A percentile compares a stretch with the other conserved stretches of the same genome.
Evolutionary conservation across 495 filamentous ascomycete genomes (phyloP).

Genomic region (Penicillium odoratum): DNA sequence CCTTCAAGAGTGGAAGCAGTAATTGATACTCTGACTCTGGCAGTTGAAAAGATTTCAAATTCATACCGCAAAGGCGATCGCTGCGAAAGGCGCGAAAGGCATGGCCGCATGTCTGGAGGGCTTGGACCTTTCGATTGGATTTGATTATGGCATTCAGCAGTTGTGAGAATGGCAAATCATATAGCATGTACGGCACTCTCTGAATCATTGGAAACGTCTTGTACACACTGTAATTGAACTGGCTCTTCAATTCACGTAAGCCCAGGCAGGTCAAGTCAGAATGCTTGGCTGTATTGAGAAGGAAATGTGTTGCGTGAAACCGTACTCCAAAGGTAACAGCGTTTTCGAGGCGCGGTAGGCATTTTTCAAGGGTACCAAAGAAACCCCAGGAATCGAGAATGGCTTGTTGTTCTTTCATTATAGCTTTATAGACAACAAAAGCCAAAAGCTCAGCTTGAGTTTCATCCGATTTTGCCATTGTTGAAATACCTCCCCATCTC

Average conservation of each 20-base stretch:
- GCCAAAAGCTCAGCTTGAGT: not conserved
- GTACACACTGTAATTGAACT: too few relatives aligned
- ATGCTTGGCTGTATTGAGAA: not conserved
- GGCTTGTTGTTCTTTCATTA: not conserved
- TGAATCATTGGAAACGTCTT: too few relatives aligned
- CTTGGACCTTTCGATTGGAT: not conserved
- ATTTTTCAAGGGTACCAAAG: conserved; percentile 1
- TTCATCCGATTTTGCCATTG: not conserved
- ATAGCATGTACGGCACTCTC: too few relatives aligned
- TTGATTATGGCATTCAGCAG: conserved; percentile 7
- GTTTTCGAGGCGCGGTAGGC: conserved; percentile 6
- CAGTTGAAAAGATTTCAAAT: conserved; percentile 2
- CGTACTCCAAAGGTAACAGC: conserved; percentile 1
- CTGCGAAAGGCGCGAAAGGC: too few relatives aligned
- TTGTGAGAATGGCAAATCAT: conserved; percentile 4
- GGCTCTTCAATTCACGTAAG: conserved; percentile 8
- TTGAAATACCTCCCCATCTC: not conserved
- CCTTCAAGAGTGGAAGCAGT: conserved; percentile 1
- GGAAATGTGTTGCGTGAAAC: not conserved
- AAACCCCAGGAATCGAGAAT: conserved; percentile 2
- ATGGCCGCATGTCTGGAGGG: conserved; percentile 4
- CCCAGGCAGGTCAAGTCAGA: conserved; percentile 1
- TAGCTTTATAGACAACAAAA: conserved; percentile 1
- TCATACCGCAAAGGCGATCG: conserved; percentile 2
- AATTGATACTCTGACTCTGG: conserved; percentile 6